These are phyloP conservation scores for Kwoniella shandongensis DNA, from an alignment of 768 basidiomycete genomes.

Conservation along the genomic window DNA sequence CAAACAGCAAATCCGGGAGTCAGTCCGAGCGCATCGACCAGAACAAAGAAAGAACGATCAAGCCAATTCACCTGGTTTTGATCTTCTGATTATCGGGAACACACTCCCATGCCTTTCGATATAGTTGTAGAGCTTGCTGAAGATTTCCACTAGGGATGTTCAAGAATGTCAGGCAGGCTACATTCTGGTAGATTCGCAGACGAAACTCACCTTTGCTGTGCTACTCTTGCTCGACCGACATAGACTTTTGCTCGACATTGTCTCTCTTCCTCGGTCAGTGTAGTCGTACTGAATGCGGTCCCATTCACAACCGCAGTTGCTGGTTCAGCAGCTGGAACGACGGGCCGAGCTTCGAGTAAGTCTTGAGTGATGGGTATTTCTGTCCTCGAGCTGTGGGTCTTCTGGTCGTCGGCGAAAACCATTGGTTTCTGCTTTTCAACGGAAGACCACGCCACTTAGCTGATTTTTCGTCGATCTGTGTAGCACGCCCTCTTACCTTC, in stretches of 20 bases:
- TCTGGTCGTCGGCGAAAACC: too few relatives aligned
- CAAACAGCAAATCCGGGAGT: too few relatives aligned
- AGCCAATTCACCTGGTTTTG: conserved; percentile 75
- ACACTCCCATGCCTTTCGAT: conserved; percentile 75
- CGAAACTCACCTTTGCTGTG: conserved; percentile 75
- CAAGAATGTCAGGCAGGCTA: too few relatives aligned
- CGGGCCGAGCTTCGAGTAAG: too few relatives aligned
- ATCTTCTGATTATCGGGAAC: conserved; percentile 84
- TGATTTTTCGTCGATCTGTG: too few relatives aligned
- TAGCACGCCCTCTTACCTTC: conserved; percentile 3
- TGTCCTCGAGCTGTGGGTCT: too few relatives aligned
- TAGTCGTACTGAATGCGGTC: neutral
- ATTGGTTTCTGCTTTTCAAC: too few relatives aligned
- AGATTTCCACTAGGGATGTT: conserved; percentile 65
- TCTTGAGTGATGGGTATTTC: too few relatives aligned
- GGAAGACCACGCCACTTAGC: too few relatives aligned
- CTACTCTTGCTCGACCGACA: conserved; percentile 75
- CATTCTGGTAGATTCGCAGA: too few relatives aligned
- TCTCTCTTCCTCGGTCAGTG: conserved; percentile 58
- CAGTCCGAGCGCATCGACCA: too few relatives aligned
- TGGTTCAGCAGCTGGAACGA: neutral
- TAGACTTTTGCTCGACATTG: conserved; percentile 82
- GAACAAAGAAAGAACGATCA: too few relatives aligned
- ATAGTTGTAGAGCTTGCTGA: conserved; percentile 75
- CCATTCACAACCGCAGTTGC: neutral